These are phyloP conservation scores for Aspergillus vadensis DNA, from an alignment of 2,329 filamentous ascomycete genomes.

Conservation along the genomic window DNA sequence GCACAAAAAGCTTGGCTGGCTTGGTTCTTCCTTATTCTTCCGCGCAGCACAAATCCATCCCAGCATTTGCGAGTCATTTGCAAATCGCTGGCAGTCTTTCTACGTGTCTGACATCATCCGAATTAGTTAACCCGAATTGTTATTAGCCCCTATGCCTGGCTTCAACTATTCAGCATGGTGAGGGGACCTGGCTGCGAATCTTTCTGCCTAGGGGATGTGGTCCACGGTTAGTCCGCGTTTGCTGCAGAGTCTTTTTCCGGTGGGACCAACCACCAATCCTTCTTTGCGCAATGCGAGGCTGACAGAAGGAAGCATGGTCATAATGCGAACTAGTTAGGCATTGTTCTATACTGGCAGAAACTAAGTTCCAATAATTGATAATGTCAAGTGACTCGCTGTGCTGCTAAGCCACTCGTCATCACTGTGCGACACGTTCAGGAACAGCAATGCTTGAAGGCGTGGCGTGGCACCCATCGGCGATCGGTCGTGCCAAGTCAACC, in stretches of 20 bases:
- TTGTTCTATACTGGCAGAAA: not conserved
- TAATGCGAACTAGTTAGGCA: not conserved
- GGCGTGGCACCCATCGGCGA: not conserved
- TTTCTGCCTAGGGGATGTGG: not conserved
- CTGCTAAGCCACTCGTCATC: not conserved
- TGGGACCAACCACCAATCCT: not conserved
- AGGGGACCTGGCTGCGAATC: not conserved
- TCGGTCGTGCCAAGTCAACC: not conserved
- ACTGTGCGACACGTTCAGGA: not conserved
- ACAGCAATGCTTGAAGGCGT: not conserved
- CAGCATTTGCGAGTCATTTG: not conserved
- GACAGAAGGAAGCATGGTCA: not conserved
- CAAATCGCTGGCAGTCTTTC: not conserved
- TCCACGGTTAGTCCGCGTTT: not conserved
- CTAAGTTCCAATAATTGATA: not conserved
- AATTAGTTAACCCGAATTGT: not conserved
- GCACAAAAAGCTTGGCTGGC: not conserved
- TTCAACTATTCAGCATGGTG: not conserved
- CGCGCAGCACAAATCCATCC: too few species aligned
- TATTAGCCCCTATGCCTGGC: not conserved
- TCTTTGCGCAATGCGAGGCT: not conserved
- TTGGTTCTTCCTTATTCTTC: not conserved
- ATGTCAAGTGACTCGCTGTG: not conserved
- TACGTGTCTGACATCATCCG: not conserved
- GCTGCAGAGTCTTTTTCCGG: conserved; percentile 1